Evolutionary conservation across 2,329 filamentous ascomycete genomes (phyloP).

Genomic region (Ophiobolus disseminans): DNA sequence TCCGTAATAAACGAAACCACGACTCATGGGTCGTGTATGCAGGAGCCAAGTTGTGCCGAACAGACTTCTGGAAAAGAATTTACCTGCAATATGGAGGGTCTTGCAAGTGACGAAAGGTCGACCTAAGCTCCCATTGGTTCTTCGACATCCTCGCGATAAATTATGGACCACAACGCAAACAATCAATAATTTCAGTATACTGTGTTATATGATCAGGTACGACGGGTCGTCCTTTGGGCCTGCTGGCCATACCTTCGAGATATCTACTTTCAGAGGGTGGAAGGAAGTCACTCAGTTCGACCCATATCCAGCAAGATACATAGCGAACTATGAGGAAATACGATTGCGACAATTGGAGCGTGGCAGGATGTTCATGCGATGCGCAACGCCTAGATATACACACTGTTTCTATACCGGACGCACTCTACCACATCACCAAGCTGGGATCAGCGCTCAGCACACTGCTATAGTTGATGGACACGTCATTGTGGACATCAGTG

Average conservation of each 20-base stretch:
- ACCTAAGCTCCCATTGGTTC: not conserved
- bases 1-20: too few relatives aligned
- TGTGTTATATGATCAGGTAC: not conserved
- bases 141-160: not conserved
- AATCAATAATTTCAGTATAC: not conserved
- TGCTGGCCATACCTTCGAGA: not conserved
- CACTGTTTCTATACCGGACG: not conserved
- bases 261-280: not conserved
- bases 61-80: not conserved
- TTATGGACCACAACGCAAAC: not conserved
- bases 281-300: not conserved
- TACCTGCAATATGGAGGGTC: not conserved
- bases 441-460: not conserved
- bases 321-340: not conserved
- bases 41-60: too few relatives aligned
- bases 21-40: too few relatives aligned
- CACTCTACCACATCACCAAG: not conserved
- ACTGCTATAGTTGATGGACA: not conserved
- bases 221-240: not conserved
- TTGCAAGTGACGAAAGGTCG: not conserved
- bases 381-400: not conserved
- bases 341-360: not conserved
- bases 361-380: not conserved
- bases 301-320: not conserved
- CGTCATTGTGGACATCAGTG: not conserved